Percentiles rank a stretch among this genome's conserved stretches.
Conservation (phyloP, 805 yeast species). For the Sporopachydermia quercuum region DNA sequence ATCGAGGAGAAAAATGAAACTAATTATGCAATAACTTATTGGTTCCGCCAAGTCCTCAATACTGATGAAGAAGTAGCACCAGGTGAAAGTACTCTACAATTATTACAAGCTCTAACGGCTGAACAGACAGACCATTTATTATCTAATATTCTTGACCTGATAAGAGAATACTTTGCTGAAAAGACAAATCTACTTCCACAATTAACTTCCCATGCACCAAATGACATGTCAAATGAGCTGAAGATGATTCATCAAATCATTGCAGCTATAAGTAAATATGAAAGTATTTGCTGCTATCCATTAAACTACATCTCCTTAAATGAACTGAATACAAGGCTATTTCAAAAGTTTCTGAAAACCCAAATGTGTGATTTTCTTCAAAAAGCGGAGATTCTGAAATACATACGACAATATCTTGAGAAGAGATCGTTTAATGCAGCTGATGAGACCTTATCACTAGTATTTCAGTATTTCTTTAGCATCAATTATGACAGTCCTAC, state of each 20-base stretch:
- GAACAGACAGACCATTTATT: not conserved
- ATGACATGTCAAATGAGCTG: not conserved
- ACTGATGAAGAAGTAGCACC: not conserved
- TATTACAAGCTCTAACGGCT: too few relatives aligned
- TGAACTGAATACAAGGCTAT: not conserved
- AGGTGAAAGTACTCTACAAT: too few relatives aligned
- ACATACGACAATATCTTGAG: not conserved
- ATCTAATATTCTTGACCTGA: not conserved
- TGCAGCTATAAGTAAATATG: not conserved
- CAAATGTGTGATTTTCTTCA: not conserved
- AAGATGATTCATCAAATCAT: not conserved
- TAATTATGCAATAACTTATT: not conserved
- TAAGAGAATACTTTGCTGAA: not conserved
- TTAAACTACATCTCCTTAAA: not conserved
- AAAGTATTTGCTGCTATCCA: not conserved
- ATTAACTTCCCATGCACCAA: not conserved
- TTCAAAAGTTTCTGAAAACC: not conserved
- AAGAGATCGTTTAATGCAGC: not conserved
- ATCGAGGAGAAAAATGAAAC: not conserved
- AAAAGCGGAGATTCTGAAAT: not conserved
- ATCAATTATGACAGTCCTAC: not conserved
- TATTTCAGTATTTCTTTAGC: not conserved
- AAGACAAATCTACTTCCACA: not conserved
- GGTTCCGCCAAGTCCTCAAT: not conserved
- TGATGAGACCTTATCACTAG: not conserved